A percentile compares a stretch with the other conserved stretches of the same genome.
phyloP scores from a whole-genome alignment of 2,329 filamentous ascomycete genomes.

The Cladosporium cucumerinum region DNA sequence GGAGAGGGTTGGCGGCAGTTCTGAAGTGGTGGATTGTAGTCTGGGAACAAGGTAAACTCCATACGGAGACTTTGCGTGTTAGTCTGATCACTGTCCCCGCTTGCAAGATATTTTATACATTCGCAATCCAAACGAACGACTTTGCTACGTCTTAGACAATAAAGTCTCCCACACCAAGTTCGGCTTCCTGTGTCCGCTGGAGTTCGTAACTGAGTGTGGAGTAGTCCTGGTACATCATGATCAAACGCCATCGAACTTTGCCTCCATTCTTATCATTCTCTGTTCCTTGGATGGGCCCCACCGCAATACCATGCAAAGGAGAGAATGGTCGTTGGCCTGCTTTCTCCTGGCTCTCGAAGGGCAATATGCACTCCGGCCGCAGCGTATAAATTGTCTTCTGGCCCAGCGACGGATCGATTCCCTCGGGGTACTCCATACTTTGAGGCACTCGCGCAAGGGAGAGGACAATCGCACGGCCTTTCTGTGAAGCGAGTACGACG shows the following conservation, averaged over 20 bases:
- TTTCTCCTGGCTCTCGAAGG: constrained; percentile 53
- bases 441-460: constrained; percentile 49
- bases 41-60: not conserved
- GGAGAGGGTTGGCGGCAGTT: constrained; percentile 46
- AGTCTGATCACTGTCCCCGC: not conserved
- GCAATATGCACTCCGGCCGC: constrained; percentile 56
- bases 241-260: constrained; percentile 59
- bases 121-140: not conserved
- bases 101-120: not conserved
- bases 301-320: constrained; percentile 64
- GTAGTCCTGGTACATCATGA: constrained; percentile 70
- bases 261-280: constrained; percentile 28
- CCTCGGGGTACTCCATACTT: constrained; percentile 17
- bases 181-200: not conserved
- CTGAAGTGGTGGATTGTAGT: constrained; percentile 27
- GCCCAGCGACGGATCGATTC: constrained; percentile 11
- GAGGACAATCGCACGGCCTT: constrained; percentile 62
- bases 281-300: constrained; percentile 58
- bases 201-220: constrained; percentile 69
- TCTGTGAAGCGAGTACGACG: constrained; percentile 64
- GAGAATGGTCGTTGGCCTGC: constrained; percentile 44
- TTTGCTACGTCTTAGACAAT: not conserved
- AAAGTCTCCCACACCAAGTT: not conserved
- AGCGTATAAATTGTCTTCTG: constrained; percentile 41
- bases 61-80: not conserved